phyloP scores from a whole-genome alignment of 257 asterid species.

The Parsonsia alboflavescens region DNA sequence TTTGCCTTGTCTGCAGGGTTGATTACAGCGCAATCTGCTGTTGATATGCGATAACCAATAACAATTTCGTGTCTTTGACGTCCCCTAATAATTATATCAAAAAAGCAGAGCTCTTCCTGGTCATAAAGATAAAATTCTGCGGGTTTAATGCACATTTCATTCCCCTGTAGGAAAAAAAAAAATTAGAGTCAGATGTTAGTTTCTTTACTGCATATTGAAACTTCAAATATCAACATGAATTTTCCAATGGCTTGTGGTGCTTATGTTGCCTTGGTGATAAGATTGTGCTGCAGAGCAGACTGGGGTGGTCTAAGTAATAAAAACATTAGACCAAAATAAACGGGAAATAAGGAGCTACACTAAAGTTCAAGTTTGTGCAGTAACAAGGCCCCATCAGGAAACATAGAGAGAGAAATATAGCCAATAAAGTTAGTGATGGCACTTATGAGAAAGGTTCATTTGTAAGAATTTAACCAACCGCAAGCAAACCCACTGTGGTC shows the following conservation, averaged over 20 bases:
- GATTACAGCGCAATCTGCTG: conserved; percentile 72
- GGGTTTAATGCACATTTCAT: conserved; percentile 91
- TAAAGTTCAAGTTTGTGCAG: background rate
- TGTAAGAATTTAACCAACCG: background rate
- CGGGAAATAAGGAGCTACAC: background rate
- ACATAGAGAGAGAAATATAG: background rate
- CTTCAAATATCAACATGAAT: background rate
- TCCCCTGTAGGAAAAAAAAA: conserved; percentile 50
- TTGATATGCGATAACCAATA: conserved; percentile 78
- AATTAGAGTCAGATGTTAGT: background rate
- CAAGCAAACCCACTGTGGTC: background rate
- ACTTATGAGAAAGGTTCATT: background rate
- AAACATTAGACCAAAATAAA: background rate
- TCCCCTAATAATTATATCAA: conserved; percentile 77
- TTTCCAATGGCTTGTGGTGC: background rate
- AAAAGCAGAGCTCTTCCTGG: conserved; percentile 87
- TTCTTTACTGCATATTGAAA: background rate
- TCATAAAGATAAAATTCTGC: conserved; percentile 90
- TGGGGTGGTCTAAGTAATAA: background rate
- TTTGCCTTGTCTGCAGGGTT: conserved; percentile 65
- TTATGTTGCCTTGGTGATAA: background rate
- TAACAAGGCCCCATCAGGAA: background rate
- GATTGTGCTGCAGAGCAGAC: too few species aligned
- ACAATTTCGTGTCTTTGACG: conserved; percentile 71
- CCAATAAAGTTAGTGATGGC: background rate